Conservation (phyloP, 495 filamentous ascomycete genomes). For the Talaromyces wortmannii region DNA sequence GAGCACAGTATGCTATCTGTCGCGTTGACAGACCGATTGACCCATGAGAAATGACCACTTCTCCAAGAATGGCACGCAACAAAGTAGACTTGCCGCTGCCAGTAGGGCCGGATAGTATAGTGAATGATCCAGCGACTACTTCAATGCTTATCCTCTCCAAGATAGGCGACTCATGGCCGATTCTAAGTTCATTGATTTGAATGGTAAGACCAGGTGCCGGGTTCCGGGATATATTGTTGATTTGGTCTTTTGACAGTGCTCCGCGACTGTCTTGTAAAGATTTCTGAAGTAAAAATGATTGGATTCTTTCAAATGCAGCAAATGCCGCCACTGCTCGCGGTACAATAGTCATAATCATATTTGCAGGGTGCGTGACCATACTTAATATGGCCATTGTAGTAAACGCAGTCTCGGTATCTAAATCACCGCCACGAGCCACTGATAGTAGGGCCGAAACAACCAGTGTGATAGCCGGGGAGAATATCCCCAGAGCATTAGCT, state of each 20-base stretch:
- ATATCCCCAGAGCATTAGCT: slow-evolving; percentile 24
- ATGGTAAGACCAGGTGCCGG: not conserved
- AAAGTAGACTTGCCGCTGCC: slow-evolving; percentile 44
- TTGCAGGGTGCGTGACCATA: slow-evolving; percentile 37
- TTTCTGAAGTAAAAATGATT: slow-evolving; percentile 27
- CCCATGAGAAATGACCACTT: slow-evolving; percentile 25
- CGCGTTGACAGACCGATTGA: slow-evolving; percentile 8
- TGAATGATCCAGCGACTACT: slow-evolving; percentile 11
- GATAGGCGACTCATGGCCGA: not conserved
- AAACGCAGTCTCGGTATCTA: slow-evolving; percentile 38
- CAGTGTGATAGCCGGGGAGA: slow-evolving; percentile 28
- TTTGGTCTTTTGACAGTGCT: not conserved
- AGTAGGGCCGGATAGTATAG: slow-evolving; percentile 37
- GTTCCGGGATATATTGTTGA: not conserved
- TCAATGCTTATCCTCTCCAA: not conserved
- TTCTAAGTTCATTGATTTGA: not conserved
- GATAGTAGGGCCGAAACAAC: slow-evolving; percentile 27
- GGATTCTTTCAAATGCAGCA: slow-evolving; percentile 45
- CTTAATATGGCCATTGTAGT: slow-evolving; percentile 45
- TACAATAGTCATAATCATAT: slow-evolving; percentile 34
- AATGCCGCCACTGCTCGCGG: slow-evolving; percentile 27
- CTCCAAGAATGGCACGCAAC: slow-evolving; percentile 39
- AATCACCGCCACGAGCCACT: slow-evolving; percentile 25
- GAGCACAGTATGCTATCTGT: slow-evolving; percentile 30
- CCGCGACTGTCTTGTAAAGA: slow-evolving; percentile 4